Base-by-base conservation (phyloP, 768 basidiomycete species). In the Termitomyces sp. region DNA sequence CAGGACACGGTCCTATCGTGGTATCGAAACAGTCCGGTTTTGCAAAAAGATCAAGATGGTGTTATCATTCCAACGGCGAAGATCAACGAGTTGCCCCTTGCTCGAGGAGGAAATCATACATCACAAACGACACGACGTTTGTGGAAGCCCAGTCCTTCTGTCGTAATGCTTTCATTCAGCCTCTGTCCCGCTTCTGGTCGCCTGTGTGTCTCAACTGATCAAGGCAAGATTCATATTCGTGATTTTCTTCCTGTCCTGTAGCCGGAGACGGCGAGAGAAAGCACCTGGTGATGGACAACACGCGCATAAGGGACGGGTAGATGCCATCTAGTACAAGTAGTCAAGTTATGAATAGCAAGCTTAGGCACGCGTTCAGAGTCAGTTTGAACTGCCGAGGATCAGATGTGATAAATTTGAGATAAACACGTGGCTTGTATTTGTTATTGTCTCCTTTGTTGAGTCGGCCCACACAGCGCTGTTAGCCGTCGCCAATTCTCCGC, bases 361-460 rank as follows among this genome's bases (percentile, higher is more conserved):
- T 42, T 22, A 20, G 3, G 9, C 20, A 22, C 20, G 8, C 4
- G 41, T 9, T 4, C 37, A 5, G 37, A 37, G n/a, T n/a, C n/a
- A n/a, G n/a, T 34, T 34, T 34, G 33, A 36, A 36, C 33, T 8
- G 39, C 39, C 39, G n/a, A 41, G 26, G 45, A 46, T 46, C 15
- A 46, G 45, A 28, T 46, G 6, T 47, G 46, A 29, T n/a, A 48
- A 29, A 50, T 34, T 50, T 50, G 44, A 26, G 47, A 57, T 48
- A 58, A 55, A 44, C 58, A 59, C 58, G 58, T 59, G 53, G 47
- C 26, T 0, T 3, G 24, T 33, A 20, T 58, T 54, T 45, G 46
- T 59, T 50, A 53, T 51, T 41, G 47, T 33, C 16, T 41, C 58
- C 41, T 1, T 52, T 16, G 41, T 39, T 16, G 28, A 26, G 22